Base-by-base conservation (phyloP, 169 alveolate genomes). In the Eimeria tenella region DNA sequence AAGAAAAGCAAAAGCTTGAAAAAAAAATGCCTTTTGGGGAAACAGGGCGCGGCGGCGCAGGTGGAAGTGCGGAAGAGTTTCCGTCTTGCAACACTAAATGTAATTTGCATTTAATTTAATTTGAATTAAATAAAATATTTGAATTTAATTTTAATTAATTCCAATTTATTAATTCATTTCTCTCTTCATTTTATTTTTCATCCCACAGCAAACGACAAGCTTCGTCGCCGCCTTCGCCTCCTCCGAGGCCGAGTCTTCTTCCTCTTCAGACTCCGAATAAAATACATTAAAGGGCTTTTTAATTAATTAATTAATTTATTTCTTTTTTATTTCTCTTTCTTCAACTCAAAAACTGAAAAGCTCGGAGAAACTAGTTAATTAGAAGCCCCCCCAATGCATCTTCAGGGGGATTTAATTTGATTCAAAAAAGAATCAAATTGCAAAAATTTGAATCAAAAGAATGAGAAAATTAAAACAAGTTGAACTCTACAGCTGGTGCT, bases 1-100 rank as follows among this genome's bases (percentile, higher is more conserved):
- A 25, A 23, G 13, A 58, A 17, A 4, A 15, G 10, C 5, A 10
- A 10, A 83, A 60, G 23, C 10, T 7, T 10, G 42, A 31, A 19
- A 21, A 23, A 55, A 56, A 53, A 15, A 74, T 62, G 21, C 62
- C 13, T 1, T 8, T 1, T 17, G 49, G 23, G 19, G 52, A 70
- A 23, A 70, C 1, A 3, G 31, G 49, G 15, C 31, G 42, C 10
- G 19, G 49, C 15, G 79, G 42, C 19, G 9, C 84, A 21, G 84
- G 11, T 21, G 17, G 21, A 21, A 42, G 53, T 49, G 71, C 42
- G 93, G 21, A 65, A 65, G 70, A 63, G 93, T 70, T 83, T 83
- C 42, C 90, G 90, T 1, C 77, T 83, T 15, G 90, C 90, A 7
- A 83, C 62, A 19, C 17, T 13, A 23, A 19, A 60, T 31, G 90